phyloP scores from a whole-genome alignment of 371 early-diverging fungal genomes.

The Sporodiniella umbellata region DNA sequence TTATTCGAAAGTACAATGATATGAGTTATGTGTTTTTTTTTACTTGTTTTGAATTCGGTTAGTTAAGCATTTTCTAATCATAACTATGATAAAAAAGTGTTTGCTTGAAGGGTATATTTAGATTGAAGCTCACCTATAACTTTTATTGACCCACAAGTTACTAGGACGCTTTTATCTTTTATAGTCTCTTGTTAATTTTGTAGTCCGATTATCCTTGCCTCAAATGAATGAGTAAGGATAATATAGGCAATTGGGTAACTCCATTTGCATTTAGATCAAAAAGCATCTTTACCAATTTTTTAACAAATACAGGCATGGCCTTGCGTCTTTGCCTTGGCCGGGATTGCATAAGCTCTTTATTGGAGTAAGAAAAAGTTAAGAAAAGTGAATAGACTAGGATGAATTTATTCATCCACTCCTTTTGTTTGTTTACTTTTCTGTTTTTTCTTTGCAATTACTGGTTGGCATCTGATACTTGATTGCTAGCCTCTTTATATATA shows the following conservation, averaged over 20 bases:
- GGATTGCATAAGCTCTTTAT: background rate
- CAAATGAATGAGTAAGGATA: conserved; percentile 53
- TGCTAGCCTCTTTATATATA: conserved; percentile 32
- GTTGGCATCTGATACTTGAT: conserved; percentile 28
- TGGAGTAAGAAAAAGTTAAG: background rate
- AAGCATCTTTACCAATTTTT: conserved; percentile 24
- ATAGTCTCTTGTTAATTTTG: too few relatives aligned
- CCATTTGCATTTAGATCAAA: conserved; percentile 30
- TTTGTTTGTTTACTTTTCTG: conserved; percentile 3
- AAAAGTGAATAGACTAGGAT: background rate
- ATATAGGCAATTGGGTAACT: conserved; percentile 48
- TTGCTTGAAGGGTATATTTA: too few relatives aligned
- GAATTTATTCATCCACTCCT: conserved; percentile 7
- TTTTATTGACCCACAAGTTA: too few relatives aligned
- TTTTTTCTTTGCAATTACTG: conserved; percentile 4
- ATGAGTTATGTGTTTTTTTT: too few relatives aligned
- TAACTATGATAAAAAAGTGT: too few relatives aligned
- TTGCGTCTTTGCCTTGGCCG: conserved; percentile 24
- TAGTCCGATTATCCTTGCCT: conserved; percentile 27
- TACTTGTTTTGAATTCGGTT: too few relatives aligned
- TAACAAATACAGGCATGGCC: conserved; percentile 42
- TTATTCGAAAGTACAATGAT: too few relatives aligned
- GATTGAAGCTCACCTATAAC: too few relatives aligned
- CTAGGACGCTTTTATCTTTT: too few relatives aligned
- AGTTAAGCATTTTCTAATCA: too few relatives aligned